phyloP scores from a whole-genome alignment of 108 stramenopile species.

The Skeletonema grethae region DNA sequence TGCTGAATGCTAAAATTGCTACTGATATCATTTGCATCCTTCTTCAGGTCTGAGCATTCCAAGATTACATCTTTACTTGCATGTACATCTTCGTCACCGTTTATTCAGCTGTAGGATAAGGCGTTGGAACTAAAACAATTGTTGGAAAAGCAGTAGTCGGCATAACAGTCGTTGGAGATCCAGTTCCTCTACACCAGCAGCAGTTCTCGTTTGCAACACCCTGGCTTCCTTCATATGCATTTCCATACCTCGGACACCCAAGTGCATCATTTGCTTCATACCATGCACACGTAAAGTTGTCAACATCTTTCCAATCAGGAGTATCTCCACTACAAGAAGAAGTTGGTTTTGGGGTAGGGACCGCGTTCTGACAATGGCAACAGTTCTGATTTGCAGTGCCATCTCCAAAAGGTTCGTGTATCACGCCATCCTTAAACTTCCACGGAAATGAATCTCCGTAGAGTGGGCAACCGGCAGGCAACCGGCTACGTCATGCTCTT shows the following conservation, averaged over 20 bases:
- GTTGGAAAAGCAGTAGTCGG: not conserved
- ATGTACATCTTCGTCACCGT: too few species aligned
- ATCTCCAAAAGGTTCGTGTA: too few species aligned
- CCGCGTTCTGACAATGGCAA: not conserved
- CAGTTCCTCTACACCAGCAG: constrained; percentile 9
- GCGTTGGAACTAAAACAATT: not conserved
- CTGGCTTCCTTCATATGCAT: not conserved
- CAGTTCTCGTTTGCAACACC: constrained; percentile 19
- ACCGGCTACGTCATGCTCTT: constrained; percentile 1
- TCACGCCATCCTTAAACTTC: constrained; percentile 6
- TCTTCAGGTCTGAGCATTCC: too few species aligned
- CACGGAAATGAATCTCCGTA: not conserved
- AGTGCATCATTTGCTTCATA: constrained; percentile 4
- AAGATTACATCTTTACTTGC: too few species aligned
- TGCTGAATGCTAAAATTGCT: too few species aligned
- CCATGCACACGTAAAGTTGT: not conserved
- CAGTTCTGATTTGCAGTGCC: too few species aligned
- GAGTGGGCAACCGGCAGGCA: not conserved
- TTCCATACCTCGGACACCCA: constrained; percentile 8
- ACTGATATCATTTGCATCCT: too few species aligned
- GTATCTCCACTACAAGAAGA: constrained; percentile 7
- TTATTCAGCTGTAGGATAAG: not conserved
- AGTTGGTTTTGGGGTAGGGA: not conserved
- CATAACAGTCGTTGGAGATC: not conserved
- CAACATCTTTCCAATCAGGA: not conserved